Conservation (phyloP, 805 yeast genomes). For the Saccharomycopsis selenospora region DNA sequence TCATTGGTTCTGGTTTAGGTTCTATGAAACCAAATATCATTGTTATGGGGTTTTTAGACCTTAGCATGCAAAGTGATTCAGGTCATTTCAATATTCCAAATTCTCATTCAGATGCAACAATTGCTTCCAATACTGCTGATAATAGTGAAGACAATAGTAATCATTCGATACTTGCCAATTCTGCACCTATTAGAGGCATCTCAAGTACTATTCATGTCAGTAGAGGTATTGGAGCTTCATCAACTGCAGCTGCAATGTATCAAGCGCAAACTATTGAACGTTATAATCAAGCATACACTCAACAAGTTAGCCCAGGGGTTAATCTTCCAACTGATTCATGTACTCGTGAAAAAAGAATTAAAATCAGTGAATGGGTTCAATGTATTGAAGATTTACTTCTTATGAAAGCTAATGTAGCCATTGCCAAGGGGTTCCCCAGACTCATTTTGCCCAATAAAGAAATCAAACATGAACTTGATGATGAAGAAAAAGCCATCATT, state of each 20-base stretch:
- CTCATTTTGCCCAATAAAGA: slow-evolving; percentile 53
- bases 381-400: slow-evolving; percentile 82
- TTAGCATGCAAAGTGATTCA: slow-evolving; percentile 30
- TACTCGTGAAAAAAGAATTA: slow-evolving; percentile 44
- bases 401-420: slow-evolving; percentile 86
- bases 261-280: slow-evolving; percentile 9
- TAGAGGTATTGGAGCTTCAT: too few relatives aligned
- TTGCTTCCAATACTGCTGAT: slow-evolving; percentile 14
- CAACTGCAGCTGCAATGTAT: neutral
- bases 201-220: too few relatives aligned
- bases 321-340: slow-evolving; percentile 72
- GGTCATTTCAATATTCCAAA: neutral
- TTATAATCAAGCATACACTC: slow-evolving; percentile 12
- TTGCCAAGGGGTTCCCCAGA: slow-evolving; percentile 78
- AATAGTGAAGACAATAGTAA: slow-evolving; percentile 10
- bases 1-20: slow-evolving; percentile 91
- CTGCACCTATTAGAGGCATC: too few relatives aligned
- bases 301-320: slow-evolving; percentile 31
- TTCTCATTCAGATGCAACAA: slow-evolving; percentile 7
- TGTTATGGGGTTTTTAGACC: slow-evolving; percentile 81
- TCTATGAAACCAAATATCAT: slow-evolving; percentile 97
- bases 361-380: slow-evolving; percentile 82
- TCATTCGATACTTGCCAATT: slow-evolving; percentile 7
- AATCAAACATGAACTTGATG: slow-evolving; percentile 22
- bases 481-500: slow-evolving; percentile 45